Conservation (phyloP, 2,329 filamentous ascomycete species). For the Knoxdaviesia capensis region DNA sequence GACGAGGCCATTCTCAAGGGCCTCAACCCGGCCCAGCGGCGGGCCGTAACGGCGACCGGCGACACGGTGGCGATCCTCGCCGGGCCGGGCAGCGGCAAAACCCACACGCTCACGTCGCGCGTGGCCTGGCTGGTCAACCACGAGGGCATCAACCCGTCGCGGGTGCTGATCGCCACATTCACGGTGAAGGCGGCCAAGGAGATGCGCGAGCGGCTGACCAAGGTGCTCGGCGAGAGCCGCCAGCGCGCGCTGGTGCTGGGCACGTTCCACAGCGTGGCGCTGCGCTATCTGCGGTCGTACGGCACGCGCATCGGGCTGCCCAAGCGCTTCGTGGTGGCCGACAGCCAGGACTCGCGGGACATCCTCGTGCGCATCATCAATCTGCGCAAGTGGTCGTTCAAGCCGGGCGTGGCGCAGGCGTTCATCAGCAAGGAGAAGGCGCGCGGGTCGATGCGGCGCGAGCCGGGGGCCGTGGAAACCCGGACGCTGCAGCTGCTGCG, state of each 20-base stretch:
- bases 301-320: slow-evolving; percentile 66
- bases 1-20: slow-evolving; percentile 21
- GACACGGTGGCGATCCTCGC: slow-evolving; percentile 45
- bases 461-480: background rate
- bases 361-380: slow-evolving; percentile 53
- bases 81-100: slow-evolving; percentile 64
- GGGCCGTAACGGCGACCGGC: slow-evolving; percentile 31
- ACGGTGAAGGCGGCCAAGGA: slow-evolving; percentile 87
- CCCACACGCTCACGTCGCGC: slow-evolving; percentile 81
- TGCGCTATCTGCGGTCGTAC: slow-evolving; percentile 67
- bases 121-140: slow-evolving; percentile 73
- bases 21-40: slow-evolving; percentile 33
- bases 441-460: slow-evolving; percentile 21
- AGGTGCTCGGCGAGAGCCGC: slow-evolving; percentile 55
- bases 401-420: slow-evolving; percentile 47
- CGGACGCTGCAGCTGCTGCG: slow-evolving; percentile 24
- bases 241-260: slow-evolving; percentile 67
- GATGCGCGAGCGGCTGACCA: slow-evolving; percentile 77
- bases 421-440: slow-evolving; percentile 57
- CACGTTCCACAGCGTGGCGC: slow-evolving; percentile 86
- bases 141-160: slow-evolving; percentile 53
- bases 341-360: slow-evolving; percentile 57
- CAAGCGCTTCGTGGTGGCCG: slow-evolving; percentile 78
- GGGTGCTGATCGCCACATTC: slow-evolving; percentile 90
- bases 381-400: slow-evolving; percentile 21